A percentile compares a stretch with the other conserved stretches of the same genome.
These are phyloP conservation scores for Solanum pinnatisectum DNA, from an alignment of 257 asterid genomes.

Conservation along the genomic window DNA sequence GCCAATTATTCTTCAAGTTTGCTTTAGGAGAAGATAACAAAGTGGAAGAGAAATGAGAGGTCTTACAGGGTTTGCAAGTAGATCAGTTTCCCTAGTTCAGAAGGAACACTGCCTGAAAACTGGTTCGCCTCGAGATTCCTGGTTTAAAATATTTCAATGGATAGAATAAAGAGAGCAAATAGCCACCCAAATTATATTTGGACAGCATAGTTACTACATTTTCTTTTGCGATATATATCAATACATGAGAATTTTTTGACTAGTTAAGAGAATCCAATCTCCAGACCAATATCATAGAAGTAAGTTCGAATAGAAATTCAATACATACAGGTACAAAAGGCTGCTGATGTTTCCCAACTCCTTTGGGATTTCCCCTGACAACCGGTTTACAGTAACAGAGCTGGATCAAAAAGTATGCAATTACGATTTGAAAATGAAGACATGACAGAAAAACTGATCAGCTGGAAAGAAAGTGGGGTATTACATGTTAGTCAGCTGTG, in stretches of 20 bases:
- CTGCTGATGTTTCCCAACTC: slow-evolving; percentile 56
- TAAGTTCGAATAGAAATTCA: background rate
- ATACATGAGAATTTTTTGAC: background rate
- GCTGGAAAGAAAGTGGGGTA: background rate
- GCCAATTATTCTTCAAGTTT: background rate
- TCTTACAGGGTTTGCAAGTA: slow-evolving; percentile 61
- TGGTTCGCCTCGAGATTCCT: slow-evolving; percentile 81
- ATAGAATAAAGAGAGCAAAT: background rate
- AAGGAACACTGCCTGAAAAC: slow-evolving; percentile 65
- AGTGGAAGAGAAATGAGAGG: background rate
- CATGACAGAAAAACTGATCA: background rate
- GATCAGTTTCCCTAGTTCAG: slow-evolving; percentile 52
- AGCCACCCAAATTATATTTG: background rate
- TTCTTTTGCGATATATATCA: background rate
- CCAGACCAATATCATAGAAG: slow-evolving; percentile 1
- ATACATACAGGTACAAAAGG: slow-evolving; percentile 80
- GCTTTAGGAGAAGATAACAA: background rate
- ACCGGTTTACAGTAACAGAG: slow-evolving; percentile 74
- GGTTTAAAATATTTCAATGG: slow-evolving; percentile 6
- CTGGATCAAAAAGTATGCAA: slow-evolving; percentile 34
- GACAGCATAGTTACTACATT: background rate
- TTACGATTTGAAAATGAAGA: slow-evolving; percentile 3
- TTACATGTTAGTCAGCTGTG: slow-evolving; percentile 51
- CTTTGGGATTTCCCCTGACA: slow-evolving; percentile 79
- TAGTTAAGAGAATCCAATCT: background rate